A percentile compares a stretch with the other conserved stretches of the same genome.
phyloP scores from a whole-genome alignment of 331 rosid genomes.

The Acacia concinna region DNA sequence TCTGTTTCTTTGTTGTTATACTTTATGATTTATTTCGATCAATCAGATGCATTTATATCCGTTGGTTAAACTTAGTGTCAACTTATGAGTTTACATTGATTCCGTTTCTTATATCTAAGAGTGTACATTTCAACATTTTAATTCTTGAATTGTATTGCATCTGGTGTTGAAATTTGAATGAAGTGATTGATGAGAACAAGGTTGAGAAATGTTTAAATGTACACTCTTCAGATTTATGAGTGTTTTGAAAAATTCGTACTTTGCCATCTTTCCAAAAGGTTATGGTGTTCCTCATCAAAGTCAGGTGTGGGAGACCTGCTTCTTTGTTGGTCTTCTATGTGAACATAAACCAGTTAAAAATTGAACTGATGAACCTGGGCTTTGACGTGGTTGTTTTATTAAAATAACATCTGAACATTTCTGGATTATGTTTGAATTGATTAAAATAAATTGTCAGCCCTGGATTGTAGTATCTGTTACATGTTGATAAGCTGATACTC shows the following conservation, averaged over 20 bases:
- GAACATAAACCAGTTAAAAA: background rate
- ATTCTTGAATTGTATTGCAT: slow-evolving; percentile 23
- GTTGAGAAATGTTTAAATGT: no score
- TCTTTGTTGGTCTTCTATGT: background rate
- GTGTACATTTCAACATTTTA: background rate
- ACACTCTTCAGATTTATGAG: no score
- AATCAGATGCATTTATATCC: background rate
- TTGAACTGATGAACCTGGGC: background rate
- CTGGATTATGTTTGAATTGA: background rate
- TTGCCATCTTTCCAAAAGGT: background rate
- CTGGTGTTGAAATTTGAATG: background rate
- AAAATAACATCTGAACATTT: background rate
- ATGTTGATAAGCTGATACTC: background rate
- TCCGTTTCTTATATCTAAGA: background rate
- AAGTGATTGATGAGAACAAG: background rate
- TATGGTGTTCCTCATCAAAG: background rate
- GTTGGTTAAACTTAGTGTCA: background rate
- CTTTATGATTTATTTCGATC: background rate
- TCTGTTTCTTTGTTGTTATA: background rate
- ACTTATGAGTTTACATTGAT: background rate
- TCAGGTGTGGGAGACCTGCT: background rate
- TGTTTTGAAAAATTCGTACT: background rate
- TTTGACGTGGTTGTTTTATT: background rate
- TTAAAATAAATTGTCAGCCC: background rate
- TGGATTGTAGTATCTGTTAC: background rate